These are phyloP conservation scores for Ophiostoma novo-ulmi DNA, from an alignment of 2,329 filamentous ascomycete species.

Conservation along the genomic window DNA sequence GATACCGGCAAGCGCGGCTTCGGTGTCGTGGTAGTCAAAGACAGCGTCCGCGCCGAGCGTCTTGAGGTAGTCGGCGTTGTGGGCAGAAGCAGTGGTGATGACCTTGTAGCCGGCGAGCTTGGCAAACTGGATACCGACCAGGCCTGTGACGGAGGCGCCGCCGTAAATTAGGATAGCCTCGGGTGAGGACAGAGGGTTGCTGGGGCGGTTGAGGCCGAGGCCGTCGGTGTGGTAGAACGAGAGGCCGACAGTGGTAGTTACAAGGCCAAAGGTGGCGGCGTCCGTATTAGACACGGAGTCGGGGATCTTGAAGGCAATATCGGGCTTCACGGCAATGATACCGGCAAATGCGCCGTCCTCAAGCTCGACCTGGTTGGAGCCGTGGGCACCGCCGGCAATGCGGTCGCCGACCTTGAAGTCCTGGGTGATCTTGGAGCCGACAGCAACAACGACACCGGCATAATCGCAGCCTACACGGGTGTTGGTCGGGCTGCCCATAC, in stretches of 20 bases:
- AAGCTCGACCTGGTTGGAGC: conserved; percentile 35
- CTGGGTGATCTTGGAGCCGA: conserved; percentile 42
- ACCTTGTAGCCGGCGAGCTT: conserved; percentile 40
- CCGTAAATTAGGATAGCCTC: conserved; percentile 43
- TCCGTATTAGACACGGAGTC: conserved; percentile 44
- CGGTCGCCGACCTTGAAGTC: conserved; percentile 45
- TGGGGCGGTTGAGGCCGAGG: conserved; percentile 45
- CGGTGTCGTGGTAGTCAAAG: conserved; percentile 42
- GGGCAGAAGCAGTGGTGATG: conserved; percentile 38
- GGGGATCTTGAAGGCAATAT: conserved; percentile 42
- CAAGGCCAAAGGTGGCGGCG: conserved; percentile 41
- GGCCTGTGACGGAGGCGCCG: conserved; percentile 51
- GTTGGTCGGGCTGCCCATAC: conserved; percentile 21
- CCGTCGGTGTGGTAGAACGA: conserved; percentile 41
- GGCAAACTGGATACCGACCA: conserved; percentile 45
- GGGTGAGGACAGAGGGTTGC: conserved; percentile 29
- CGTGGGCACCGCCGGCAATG: conserved; percentile 40
- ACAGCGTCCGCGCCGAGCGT: conserved; percentile 42
- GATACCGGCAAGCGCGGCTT: conserved; percentile 27
- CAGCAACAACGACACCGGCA: conserved; percentile 43
- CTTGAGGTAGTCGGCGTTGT: conserved; percentile 39
- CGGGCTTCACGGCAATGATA: conserved; percentile 38
- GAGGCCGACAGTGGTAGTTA: conserved; percentile 43
- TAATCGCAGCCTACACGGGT: conserved; percentile 41
- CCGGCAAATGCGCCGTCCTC: conserved; percentile 44